Conservation (phyloP, 176 grass and related monocot genomes). For the Bolboschoenus planiculmis region DNA sequence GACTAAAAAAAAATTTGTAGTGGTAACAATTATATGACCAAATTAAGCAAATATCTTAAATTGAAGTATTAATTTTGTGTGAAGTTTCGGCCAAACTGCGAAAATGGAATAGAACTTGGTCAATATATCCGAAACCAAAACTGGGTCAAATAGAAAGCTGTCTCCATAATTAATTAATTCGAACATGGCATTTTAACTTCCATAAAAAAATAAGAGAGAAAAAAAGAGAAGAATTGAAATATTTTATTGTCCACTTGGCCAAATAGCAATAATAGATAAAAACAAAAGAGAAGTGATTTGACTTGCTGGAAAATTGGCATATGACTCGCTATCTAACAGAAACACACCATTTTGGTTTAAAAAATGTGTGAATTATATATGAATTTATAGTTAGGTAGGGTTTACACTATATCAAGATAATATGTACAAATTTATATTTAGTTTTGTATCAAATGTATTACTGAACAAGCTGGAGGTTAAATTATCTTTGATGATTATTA, state of each 20-base stretch:
- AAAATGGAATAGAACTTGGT: background rate
- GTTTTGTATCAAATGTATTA: too few relatives aligned
- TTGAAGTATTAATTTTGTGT: too few relatives aligned
- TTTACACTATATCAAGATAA: background rate
- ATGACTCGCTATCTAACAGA: too few relatives aligned
- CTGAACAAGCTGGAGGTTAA: too few relatives aligned
- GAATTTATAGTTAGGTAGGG: background rate
- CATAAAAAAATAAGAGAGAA: background rate
- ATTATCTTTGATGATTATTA: too few relatives aligned
- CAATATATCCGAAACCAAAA: background rate
- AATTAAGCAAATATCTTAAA: too few relatives aligned
- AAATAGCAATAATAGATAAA: background rate
- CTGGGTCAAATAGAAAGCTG: background rate
- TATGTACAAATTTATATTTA: background rate
- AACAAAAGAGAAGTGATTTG: background rate
- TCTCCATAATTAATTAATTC: background rate
- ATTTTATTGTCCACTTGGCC: background rate
- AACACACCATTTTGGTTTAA: too few relatives aligned
- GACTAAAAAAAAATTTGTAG: too few relatives aligned
- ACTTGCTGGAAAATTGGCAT: too few relatives aligned
- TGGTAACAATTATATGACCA: too few relatives aligned
- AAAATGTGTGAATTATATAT: background rate
- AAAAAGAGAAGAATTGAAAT: background rate
- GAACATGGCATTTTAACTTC: background rate
- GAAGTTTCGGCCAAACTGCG: background rate